Percentiles rank a stretch among this genome's conserved stretches.
Conservation (phyloP, 1,284 basidiomycete species). For the Microbotryum saponariae region DNA sequence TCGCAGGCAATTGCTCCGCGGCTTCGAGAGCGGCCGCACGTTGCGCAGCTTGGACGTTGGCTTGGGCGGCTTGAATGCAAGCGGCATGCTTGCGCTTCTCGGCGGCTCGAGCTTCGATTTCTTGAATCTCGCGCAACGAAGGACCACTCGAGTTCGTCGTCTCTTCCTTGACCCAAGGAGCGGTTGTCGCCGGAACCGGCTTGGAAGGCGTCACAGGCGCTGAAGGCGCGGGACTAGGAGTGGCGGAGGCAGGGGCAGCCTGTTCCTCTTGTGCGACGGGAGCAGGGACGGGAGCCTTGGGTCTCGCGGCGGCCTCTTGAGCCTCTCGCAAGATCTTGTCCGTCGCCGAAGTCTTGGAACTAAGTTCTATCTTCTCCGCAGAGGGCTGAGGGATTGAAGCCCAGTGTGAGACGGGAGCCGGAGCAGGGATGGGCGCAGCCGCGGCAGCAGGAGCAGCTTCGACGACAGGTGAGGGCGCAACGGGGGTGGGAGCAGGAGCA, state of each 20-base stretch:
- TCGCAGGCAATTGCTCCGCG: constrained; percentile 46
- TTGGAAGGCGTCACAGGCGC: neutral
- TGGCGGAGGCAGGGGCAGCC: neutral
- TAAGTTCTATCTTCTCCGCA: too few species aligned
- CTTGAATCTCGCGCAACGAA: constrained; percentile 89
- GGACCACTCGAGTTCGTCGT: constrained; percentile 27
- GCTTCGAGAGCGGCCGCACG: constrained; percentile 40
- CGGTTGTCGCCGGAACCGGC: constrained; percentile 5
- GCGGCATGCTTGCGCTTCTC: constrained; percentile 60
- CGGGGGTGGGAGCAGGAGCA: constrained; percentile 16
- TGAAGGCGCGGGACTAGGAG: neutral
- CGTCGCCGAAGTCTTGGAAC: too few species aligned
- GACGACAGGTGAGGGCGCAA: neutral
- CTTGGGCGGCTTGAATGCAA: constrained; percentile 53
- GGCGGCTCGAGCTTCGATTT: constrained; percentile 73
- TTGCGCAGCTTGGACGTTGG: constrained; percentile 42
- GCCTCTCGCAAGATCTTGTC: too few species aligned
- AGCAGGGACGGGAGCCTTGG: neutral
- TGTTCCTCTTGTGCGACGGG: neutral
- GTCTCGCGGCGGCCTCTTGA: neutral
- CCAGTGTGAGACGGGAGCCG: neutral
- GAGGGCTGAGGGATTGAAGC: too few species aligned
- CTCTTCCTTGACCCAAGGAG: constrained; percentile 38
- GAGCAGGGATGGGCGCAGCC: constrained; percentile 9
- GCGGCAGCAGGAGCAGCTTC: constrained; percentile 21